Conservation (phyloP, 345 rosid genomes). For the Gossypium herbaceum region DNA sequence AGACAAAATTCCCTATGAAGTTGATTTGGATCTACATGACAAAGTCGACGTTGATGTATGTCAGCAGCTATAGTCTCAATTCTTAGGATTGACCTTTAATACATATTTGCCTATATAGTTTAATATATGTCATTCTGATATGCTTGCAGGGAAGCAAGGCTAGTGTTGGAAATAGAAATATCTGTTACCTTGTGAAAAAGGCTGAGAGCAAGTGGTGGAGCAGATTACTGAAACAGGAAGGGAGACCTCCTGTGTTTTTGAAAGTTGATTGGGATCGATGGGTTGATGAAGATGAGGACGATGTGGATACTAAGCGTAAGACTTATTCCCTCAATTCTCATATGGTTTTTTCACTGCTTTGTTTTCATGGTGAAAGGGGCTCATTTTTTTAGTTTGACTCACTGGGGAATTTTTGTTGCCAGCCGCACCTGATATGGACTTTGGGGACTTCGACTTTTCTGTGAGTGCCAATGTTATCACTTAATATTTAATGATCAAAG, state of each 20-base stretch:
- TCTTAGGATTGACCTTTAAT: not conserved
- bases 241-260: constrained; percentile 45
- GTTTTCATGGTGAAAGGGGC: not conserved
- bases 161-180: constrained; percentile 36
- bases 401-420: not conserved
- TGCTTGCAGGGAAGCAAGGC: constrained; percentile 51
- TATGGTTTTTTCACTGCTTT: not conserved
- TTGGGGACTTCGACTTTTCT: constrained; percentile 41
- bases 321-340: not conserved
- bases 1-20: constrained; percentile 41
- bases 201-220: constrained; percentile 58
- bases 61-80: not conserved
- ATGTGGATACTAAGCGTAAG: constrained; percentile 22
- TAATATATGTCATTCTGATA: not conserved
- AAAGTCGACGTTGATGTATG: constrained; percentile 47
- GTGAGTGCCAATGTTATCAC: constrained; percentile 19
- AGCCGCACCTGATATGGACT: constrained; percentile 32
- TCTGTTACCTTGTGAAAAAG: constrained; percentile 45
- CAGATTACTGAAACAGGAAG: constrained; percentile 40
- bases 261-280: constrained; percentile 65
- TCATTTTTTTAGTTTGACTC: constrained; percentile 10
- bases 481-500: constrained; percentile 3
- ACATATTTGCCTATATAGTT: not conserved
- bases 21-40: constrained; percentile 43
- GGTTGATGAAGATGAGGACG: constrained; percentile 64